Evolutionary conservation across 83 land plant genomes (phyloP), one percentile per base, ranked within the genome.

Genomic region (Picea mariana): DNA sequence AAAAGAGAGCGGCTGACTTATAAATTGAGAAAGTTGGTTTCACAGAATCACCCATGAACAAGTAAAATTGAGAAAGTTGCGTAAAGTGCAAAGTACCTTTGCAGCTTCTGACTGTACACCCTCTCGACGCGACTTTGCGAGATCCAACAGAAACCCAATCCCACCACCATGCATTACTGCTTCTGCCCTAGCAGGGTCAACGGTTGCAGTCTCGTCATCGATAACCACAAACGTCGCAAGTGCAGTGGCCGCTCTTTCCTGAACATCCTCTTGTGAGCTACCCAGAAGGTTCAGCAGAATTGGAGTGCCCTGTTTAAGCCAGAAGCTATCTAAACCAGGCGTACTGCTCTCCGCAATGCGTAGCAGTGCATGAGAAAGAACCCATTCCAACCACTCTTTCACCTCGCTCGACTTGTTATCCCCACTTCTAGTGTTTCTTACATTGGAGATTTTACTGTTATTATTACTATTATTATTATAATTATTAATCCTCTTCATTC

Each of bases 91-190:
- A 73, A 31, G 63, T 78, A 94, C 99, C 96, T 98, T 98, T 31
- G 99, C 96, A 26, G 99, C 98, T 85, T 98, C 99, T n/a, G 98
- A 85, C 72, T 98, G 99, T 26, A 95, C 94, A 18, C 99, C 98
- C 82, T 98, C 99, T 34, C 99, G 82, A 67, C 89, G 88, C 34
- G 97, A 98, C 82, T 81, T 89, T 23, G 99, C 99, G 60, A 98
- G 94, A 77, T 91, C 83, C 73, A 98, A 77, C 40, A 98, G 93
- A 64, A 86, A 86, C 9, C 83, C 81, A 61, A 98, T 91, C 21
- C 99, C 68, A 12, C 99, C 99, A 63, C 90, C 94, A 12, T 82
- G 80, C 97, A 96, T 91, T 38, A 98, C 99, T 27, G 96, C 96
- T 62, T 96, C 99, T 42, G 99, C 98, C 82, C 98, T 93, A 58